A percentile compares a stretch with the other conserved stretches of the same genome.
These are phyloP conservation scores for Alternaria arbusti DNA, from an alignment of 2,329 filamentous ascomycete species.

Conservation along the genomic window DNA sequence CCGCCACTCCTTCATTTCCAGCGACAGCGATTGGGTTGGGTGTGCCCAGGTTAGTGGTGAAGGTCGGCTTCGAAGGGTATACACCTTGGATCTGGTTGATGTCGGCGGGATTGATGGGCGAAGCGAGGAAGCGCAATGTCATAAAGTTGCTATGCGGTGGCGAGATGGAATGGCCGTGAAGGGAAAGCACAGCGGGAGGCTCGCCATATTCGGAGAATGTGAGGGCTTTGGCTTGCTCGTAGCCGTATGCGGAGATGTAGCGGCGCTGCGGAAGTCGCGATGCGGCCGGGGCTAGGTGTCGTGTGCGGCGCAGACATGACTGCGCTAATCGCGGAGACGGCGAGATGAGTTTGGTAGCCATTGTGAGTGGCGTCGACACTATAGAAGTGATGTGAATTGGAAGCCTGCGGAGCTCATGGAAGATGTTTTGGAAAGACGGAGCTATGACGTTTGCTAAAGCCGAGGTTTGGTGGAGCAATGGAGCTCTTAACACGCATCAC, in stretches of 20 bases:
- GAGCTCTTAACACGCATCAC: not conserved
- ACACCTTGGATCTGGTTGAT: conserved; percentile 98
- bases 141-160: conserved; percentile 73
- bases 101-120: conserved; percentile 95
- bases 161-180: conserved; percentile 79
- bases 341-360: conserved; percentile 34
- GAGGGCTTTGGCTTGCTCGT: conserved; percentile 84
- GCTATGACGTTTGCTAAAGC: conserved; percentile 38
- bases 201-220: conserved; percentile 78
- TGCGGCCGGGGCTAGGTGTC: conserved; percentile 6
- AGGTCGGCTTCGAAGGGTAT: conserved; percentile 84
- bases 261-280: conserved; percentile 44
- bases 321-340: conserved; percentile 22
- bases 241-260: conserved; percentile 70
- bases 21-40: conserved; percentile 75
- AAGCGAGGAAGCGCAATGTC: conserved; percentile 85
- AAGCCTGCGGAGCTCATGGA: conserved; percentile 9
- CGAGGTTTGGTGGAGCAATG: conserved; percentile 29
- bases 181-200: conserved; percentile 70
- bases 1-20: conserved; percentile 92
- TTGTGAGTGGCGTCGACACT: conserved; percentile 17
- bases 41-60: conserved; percentile 79
- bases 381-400: conserved; percentile 6
- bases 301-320: conserved; percentile 28
- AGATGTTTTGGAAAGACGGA: conserved; percentile 14